Percentiles rank a stretch among this genome's conserved stretches.
Conservation (phyloP, 352 stramenopile species). For the Phytophthora foliorum region DNA sequence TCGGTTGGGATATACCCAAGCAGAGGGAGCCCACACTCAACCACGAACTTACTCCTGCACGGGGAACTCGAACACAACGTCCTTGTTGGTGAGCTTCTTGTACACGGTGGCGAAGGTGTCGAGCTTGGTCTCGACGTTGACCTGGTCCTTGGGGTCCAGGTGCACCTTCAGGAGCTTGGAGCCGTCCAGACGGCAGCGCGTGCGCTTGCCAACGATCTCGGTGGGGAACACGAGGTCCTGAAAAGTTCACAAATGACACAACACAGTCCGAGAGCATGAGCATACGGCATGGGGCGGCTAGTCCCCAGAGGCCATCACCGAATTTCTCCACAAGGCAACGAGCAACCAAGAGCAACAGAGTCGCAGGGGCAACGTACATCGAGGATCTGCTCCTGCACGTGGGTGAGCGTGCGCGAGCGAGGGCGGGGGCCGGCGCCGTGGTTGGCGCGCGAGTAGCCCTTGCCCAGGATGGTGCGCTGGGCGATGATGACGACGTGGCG, state of each 20-base stretch:
- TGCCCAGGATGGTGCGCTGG: conserved; percentile 99
- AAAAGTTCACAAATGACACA: conserved; percentile 35
- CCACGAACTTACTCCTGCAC: conserved; percentile 86
- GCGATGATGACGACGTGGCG: conserved; percentile 99
- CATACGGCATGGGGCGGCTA: conserved; percentile 91
- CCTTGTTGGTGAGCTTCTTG: conserved; percentile 99
- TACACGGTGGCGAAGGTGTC: conserved; percentile 99
- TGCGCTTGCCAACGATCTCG: conserved; percentile 99
- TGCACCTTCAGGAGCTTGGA: conserved; percentile 99
- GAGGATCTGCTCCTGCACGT: conserved; percentile 99
- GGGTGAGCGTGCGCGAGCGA: conserved; percentile 97
- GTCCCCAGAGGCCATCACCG: conserved; percentile 91
- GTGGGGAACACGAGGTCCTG: conserved; percentile 99
- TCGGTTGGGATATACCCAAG: neutral
- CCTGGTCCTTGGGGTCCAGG: conserved; percentile 98
- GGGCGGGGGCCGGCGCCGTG: conserved; percentile 96
- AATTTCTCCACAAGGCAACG: conserved; percentile 51
- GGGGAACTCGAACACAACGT: conserved; percentile 99
- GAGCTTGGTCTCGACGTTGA: conserved; percentile 99
- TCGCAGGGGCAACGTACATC: conserved; percentile 86
- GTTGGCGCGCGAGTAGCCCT: conserved; percentile 95
- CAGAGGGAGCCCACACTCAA: conserved; percentile 38
- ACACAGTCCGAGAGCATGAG: conserved; percentile 56
- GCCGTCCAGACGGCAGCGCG: conserved; percentile 97
- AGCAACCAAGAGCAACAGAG: conserved; percentile 5